Conservation (phyloP, 345 rosid genomes). For the Brassica carinata region DNA sequence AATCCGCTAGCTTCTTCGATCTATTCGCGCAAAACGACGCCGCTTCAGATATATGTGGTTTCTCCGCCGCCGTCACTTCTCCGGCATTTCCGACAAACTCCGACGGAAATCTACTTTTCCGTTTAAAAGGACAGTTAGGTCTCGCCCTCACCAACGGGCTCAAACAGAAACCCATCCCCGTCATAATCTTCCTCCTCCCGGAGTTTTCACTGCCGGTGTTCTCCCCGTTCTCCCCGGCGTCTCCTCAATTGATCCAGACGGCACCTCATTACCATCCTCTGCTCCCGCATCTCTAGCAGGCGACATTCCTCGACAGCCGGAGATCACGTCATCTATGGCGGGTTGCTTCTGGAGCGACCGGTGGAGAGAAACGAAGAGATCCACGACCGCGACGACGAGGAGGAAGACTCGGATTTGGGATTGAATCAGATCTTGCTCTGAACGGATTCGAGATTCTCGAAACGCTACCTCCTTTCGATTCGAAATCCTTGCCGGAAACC, state of each 20-base stretch:
- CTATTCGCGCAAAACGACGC: slow-evolving; percentile 74
- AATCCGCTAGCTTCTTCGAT: slow-evolving; percentile 86
- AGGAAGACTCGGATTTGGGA: slow-evolving; percentile 30
- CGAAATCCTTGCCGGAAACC: slow-evolving; percentile 41
- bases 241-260: slow-evolving; percentile 49
- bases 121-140: slow-evolving; percentile 69
- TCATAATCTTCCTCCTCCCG: slow-evolving; percentile 38
- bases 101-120: slow-evolving; percentile 37
- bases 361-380: slow-evolving; percentile 51
- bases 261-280: slow-evolving; percentile 44
- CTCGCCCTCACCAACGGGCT: slow-evolving; percentile 94
- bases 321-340: slow-evolving; percentile 32
- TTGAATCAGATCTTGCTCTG: slow-evolving; percentile 65
- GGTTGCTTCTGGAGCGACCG: slow-evolving; percentile 50
- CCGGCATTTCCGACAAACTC: slow-evolving; percentile 44
- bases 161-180: slow-evolving; percentile 66
- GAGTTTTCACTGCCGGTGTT: slow-evolving; percentile 38
- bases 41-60: slow-evolving; percentile 70
- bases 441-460: slow-evolving; percentile 56
- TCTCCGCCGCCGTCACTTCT: slow-evolving; percentile 49
- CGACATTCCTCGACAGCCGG: slow-evolving; percentile 78
- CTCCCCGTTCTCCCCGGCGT: slow-evolving; percentile 50
- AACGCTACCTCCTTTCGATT: slow-evolving; percentile 40
- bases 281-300: slow-evolving; percentile 51
- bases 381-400: slow-evolving; percentile 59